Evolutionary conservation across 768 basidiomycete species (phyloP).

Genomic region (Agrocybe praecox): DNA sequence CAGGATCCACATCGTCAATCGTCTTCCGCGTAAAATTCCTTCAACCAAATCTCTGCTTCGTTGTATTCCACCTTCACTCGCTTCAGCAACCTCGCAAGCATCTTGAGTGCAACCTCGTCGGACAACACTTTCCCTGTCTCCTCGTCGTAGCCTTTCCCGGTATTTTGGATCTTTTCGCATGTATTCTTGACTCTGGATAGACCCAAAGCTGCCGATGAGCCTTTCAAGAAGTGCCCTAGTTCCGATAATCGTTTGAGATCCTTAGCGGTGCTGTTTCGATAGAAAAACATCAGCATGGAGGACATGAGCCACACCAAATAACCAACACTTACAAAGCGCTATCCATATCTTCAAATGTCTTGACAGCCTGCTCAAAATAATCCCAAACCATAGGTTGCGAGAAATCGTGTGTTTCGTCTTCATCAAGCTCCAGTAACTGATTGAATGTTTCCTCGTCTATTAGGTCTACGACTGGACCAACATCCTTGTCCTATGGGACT

Average conservation of each 20-base stretch:
- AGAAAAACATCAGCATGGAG: slow-evolving; percentile 3
- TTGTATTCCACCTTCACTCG: slow-evolving; percentile 70
- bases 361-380: slow-evolving; percentile 79
- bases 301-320: too few relatives aligned
- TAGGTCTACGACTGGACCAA: slow-evolving; percentile 26
- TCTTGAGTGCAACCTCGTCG: slow-evolving; percentile 51
- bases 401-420: slow-evolving; percentile 77
- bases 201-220: slow-evolving; percentile 94
- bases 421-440: slow-evolving; percentile 93
- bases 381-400: slow-evolving; percentile 75
- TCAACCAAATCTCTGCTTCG: slow-evolving; percentile 70
- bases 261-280: slow-evolving; percentile 46
- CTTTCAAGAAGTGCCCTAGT: slow-evolving; percentile 95
- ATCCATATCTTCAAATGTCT: slow-evolving; percentile 82
- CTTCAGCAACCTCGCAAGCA: slow-evolving; percentile 57
- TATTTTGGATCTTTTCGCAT: slow-evolving; percentile 92
- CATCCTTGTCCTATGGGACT: slow-evolving; percentile 9
- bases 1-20: neutral
- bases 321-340: slow-evolving; percentile 65
- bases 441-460: slow-evolving; percentile 82
- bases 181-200: slow-evolving; percentile 77
- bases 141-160: slow-evolving; percentile 71
- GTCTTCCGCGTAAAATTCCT: slow-evolving; percentile 39
- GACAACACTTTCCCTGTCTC: slow-evolving; percentile 42
- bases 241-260: slow-evolving; percentile 69